These are phyloP conservation scores for Petunia secreta DNA, from an alignment of 257 asterid genomes.

Conservation along the genomic window DNA sequence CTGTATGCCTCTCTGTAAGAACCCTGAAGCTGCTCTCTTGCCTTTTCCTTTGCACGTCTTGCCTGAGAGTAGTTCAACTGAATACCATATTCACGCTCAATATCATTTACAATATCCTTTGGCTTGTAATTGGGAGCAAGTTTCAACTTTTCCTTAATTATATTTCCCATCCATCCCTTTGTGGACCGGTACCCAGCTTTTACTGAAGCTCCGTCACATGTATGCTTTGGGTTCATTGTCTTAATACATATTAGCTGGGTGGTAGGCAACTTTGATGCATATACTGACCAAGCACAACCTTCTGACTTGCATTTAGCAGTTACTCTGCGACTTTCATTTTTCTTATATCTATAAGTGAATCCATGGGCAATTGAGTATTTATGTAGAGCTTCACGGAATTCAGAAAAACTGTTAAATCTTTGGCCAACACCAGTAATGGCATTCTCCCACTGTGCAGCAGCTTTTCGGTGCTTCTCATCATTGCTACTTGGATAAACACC, in stretches of 20 bases:
- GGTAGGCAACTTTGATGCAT: constrained; percentile 91
- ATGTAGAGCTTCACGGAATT: constrained; percentile 97
- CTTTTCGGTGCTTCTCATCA: constrained; percentile 81
- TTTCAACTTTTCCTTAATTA: constrained; percentile 89
- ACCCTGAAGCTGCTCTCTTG: constrained; percentile 98
- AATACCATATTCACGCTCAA: constrained; percentile 94
- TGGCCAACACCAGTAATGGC: constrained; percentile 99
- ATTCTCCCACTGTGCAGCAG: constrained; percentile 93
- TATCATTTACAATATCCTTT: constrained; percentile 90
- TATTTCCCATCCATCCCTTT: constrained; percentile 96
- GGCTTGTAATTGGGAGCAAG: constrained; percentile 93
- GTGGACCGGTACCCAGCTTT: constrained; percentile 98
- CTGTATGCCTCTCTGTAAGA: constrained; percentile 93
- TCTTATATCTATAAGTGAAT: constrained; percentile 90
- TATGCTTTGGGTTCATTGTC: constrained; percentile 85
- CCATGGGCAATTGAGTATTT: constrained; percentile 99
- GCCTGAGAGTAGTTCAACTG: constrained; percentile 97
- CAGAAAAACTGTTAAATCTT: constrained; percentile 88
- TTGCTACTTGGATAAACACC: constrained; percentile 42
- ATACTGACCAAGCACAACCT: constrained; percentile 96
- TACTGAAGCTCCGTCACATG: constrained; percentile 86
- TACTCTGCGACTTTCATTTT: constrained; percentile 95
- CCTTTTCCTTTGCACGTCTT: constrained; percentile 98
- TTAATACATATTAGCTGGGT: constrained; percentile 93
- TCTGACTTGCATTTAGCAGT: constrained; percentile 96